These are phyloP conservation scores for Tetrahymena borealis DNA, from an alignment of 73 alveolate genomes.

Conservation along the genomic window DNA sequence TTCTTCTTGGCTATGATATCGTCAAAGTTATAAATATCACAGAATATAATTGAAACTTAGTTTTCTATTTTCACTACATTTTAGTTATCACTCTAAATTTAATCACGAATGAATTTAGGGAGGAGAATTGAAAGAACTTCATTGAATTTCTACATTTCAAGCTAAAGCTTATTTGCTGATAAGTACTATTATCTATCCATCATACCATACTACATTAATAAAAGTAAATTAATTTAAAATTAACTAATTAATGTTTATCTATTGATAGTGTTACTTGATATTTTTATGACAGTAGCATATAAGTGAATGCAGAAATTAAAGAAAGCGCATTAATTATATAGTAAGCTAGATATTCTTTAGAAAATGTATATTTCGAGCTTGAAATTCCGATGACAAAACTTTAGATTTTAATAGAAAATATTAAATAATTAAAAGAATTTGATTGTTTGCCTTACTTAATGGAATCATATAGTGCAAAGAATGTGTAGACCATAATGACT, in stretches of 20 bases:
- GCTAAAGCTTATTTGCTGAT: not conserved
- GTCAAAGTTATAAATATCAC: conserved; percentile 49
- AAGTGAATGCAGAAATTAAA: not conserved
- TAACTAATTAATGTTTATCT: not conserved
- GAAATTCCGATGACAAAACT: not conserved
- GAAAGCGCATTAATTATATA: not conserved
- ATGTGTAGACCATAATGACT: not conserved
- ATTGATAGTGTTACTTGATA: not conserved
- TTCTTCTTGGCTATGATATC: conserved; percentile 32
- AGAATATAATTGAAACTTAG: conserved; percentile 38
- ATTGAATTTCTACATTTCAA: conserved; percentile 7
- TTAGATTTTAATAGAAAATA: not conserved
- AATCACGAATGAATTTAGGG: conserved; percentile 45
- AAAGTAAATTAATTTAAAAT: not conserved
- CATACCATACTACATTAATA: not conserved
- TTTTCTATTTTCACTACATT: conserved; percentile 34
- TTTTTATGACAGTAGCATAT: not conserved
- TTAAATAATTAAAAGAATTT: not conserved
- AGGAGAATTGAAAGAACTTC: conserved; percentile 31
- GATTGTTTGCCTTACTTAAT: not conserved
- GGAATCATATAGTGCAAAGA: not conserved
- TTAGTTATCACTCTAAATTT: conserved; percentile 27
- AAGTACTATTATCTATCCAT: not conserved
- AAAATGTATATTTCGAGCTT: not conserved
- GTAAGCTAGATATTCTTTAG: not conserved